Base-by-base conservation (phyloP, 495 filamentous ascomycete genomes). In the Saxophila tyrrhenica region DNA sequence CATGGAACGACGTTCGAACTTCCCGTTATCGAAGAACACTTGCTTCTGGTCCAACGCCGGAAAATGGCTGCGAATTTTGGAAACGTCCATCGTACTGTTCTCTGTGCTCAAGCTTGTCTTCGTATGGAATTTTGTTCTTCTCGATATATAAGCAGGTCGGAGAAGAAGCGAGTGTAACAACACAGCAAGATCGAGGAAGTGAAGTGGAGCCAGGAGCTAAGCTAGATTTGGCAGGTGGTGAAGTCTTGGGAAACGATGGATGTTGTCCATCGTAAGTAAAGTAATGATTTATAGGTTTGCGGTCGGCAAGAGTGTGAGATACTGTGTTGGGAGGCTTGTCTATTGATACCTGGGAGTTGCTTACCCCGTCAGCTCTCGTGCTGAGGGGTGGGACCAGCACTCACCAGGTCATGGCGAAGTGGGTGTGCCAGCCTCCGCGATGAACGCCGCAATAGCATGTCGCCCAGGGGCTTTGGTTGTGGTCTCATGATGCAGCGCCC, bases 1-100 rank as follows among this genome's bases (percentile, higher is more conserved):
- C n/a, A n/a, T n/a, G n/a, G n/a, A 9, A 21, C 15, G n/a, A 17
- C 41, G 8, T 44, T 21, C 41, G 16, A 44, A 7, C 41, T 78
- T 87, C 42, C 84, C 84, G 60, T 87, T 88, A 61, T 89, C 84
- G 60, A 88, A 74, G 64, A 77, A 86, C 32, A 87, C 72, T 60
- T 87, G 83, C 38, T 78, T 69, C 56, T 80, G 73, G 22, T 76
- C 56, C 43, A 87, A 64, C 16, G 84, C 81, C 48, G 84, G 83
- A 74, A 89, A 88, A 22, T 72, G 69, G 46, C 73, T 65, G 47
- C 78, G 78, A n/a, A 76, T 77, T 15, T 65, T 62, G 8, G 70
- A 59, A 39, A 87, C 68, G 58, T 80, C 68, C 63, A 86, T 75
- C 2, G 56, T 56, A 13, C 44, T 50, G 19, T 60, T 49, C 51